phyloP scores from a whole-genome alignment of 164 flowering plant species.

The grape (Vitis vinifera) region DNA sequence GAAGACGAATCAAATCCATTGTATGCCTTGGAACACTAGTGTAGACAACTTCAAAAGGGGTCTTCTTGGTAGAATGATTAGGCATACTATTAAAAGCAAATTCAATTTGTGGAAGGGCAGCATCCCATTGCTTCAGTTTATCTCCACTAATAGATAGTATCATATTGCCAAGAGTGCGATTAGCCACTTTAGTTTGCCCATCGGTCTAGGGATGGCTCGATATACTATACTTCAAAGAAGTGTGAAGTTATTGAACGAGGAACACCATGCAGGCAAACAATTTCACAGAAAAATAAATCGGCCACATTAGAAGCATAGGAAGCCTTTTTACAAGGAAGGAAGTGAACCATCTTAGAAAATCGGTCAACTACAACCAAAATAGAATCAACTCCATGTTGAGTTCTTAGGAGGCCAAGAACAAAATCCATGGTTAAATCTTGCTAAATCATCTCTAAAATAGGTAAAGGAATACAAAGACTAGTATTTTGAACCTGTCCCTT shows the following conservation, averaged over 20 bases:
- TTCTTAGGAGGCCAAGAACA: background rate
- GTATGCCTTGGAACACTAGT: background rate
- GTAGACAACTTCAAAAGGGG: background rate
- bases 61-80: background rate
- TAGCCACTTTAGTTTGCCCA: background rate
- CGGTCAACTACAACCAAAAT: slow-evolving; percentile 6
- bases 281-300: too few relatives aligned
- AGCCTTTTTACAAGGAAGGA: background rate
- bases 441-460: background rate
- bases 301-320: background rate
- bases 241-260: background rate
- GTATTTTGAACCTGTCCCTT: slow-evolving; percentile 2
- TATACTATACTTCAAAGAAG: background rate
- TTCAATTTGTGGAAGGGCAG: background rate
- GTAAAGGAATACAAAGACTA: background rate
- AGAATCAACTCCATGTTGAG: background rate
- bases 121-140: slow-evolving; percentile 4
- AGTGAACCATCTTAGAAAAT: slow-evolving; percentile 3
- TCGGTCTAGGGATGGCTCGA: background rate
- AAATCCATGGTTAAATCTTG: slow-evolving; percentile 1
- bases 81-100: slow-evolving; percentile 2
- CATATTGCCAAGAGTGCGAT: background rate
- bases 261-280: too few relatives aligned
- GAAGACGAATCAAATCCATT: background rate
- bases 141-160: background rate